Evolutionary conservation across 1,139 yeast genomes (phyloP), one percentile per base, ranked within the genome.

Genomic region (Yamadazyma sp.): DNA sequence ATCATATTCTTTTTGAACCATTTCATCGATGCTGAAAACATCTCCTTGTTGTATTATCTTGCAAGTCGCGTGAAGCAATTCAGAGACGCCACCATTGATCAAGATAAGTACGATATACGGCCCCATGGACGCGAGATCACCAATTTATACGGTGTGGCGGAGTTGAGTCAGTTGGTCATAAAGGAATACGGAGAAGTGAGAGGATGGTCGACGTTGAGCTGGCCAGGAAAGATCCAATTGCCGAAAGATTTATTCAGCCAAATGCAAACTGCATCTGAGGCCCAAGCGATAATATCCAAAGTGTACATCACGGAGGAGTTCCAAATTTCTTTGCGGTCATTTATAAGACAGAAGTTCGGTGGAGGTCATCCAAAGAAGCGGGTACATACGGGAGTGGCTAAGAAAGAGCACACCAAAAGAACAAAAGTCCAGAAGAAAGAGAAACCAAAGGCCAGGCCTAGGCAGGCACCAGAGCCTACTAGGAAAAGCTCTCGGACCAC

Each of bases 51-150:
- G 5, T 88, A 81, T 55, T 88, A 89, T 56, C 66, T 87, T 38
- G 81, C 94, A 0, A 86, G 87, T 46, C 71, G 95, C 37, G 75
- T 88, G 22, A 89, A 88, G 56, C 95, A 88, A 55, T 86, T 83
- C 51, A 69, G 81, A 42, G 96, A 87, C 62, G 71, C 69, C 2
- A 55, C 69, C 1, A 49, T 73, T n/a, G 64, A 65, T 20, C 62
- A 69, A 11, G 48, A 51, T 1, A 58, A 63, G 4, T 78, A 66
- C 40, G 68, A 61, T 12, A 40, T 24, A 31, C 54, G 58, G 23
- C 56, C 57, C 14, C 40, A 48, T 3, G 61, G 66, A 1, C 47
- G 49, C 12, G 59, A 58, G 26, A 63, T 62, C 1, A 50, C 59
- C 40, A 68, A 75, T 33, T 62, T 88, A 29, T 88, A 87, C 55